Evolutionary conservation across 1,139 yeast species (phyloP), one percentile per base, ranked within the genome.

Genomic region (Magnusiomyces fungicola): DNA sequence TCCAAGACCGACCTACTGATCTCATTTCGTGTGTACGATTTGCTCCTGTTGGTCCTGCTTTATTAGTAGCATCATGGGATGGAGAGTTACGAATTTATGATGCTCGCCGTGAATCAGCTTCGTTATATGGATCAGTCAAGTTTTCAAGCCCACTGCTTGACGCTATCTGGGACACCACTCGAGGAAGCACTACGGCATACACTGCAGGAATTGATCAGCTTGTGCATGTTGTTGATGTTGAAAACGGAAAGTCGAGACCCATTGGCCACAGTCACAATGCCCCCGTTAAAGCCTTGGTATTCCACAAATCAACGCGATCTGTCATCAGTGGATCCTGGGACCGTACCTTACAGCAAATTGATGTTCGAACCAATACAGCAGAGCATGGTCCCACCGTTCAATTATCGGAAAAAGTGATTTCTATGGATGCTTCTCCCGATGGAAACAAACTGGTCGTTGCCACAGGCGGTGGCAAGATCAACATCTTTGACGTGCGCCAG

Each of bases 271-370:
- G 60, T 32, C 75, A 69, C 53, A 59, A 56, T 21, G 57, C 57
- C 10, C 67, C 72, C 1, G 62, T 71, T 22, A 71, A 57, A 53
- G 56, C 59, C 55, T 58, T 58, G 55, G 61, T 56, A 16, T 51
- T 52, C 50, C 58, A 68, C 49, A 55, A 47, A 21, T 48, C 49
- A 6, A 56, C 66, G 23, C 60, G 67, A 45, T 55, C 69, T 9
- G 55, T 78, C 3, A 65, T 76, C 1, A 71, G 81, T 1, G 81
- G 83, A 1, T 72, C 83, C 0, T 80, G 82, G 75, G 80, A 76
- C 56, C 76, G 75, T 25, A 56, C 69, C 0, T 50, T 82, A 10
- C 74, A 71, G 46, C 63, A 70, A 36, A 59, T 64, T 2, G 78
- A 75, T 50, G 57, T 61, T 4, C 56, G 51, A 50, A 52, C 49